Conservation (phyloP, 352 stramenopile species). For the Pythium dissotocum region DNA sequence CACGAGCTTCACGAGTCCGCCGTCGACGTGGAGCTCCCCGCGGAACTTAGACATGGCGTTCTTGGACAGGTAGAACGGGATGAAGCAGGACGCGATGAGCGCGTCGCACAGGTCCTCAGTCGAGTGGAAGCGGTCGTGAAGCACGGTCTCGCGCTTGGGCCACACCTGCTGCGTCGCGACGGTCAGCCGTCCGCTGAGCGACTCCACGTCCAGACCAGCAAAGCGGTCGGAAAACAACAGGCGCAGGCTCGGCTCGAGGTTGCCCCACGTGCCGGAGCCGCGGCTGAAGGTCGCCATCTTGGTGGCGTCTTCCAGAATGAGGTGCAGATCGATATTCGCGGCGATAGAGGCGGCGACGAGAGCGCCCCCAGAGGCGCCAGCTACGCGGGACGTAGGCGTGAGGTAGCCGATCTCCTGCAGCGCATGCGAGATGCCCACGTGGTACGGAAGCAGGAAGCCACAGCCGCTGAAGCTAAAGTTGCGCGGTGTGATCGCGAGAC, state of each 20-base stretch:
- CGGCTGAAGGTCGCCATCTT: constrained; percentile 55
- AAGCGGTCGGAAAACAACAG: constrained; percentile 59
- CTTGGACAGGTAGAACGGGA: constrained; percentile 73
- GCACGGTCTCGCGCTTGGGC: constrained; percentile 50
- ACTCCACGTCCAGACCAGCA: constrained; percentile 37
- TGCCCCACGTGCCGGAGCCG: constrained; percentile 57
- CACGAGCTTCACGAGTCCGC: constrained; percentile 65
- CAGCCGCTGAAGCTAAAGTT: constrained; percentile 83
- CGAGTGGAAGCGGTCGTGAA: constrained; percentile 61
- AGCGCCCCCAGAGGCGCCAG: constrained; percentile 70
- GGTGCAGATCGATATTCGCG: constrained; percentile 43
- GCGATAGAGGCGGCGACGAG: constrained; percentile 68
- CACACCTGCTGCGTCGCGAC: constrained; percentile 75
- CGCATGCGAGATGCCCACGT: constrained; percentile 66
- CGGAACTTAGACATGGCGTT: constrained; percentile 54
- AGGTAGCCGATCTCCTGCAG: constrained; percentile 58
- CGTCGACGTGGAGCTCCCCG: constrained; percentile 70
- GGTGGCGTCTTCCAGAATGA: constrained; percentile 67
- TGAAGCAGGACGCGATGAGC: constrained; percentile 74
- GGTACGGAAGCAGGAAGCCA: constrained; percentile 80
- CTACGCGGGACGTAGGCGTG: constrained; percentile 50
- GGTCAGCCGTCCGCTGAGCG: constrained; percentile 50
- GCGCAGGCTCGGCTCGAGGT: constrained; percentile 63
- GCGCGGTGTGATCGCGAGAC: not conserved
- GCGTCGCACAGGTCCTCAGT: constrained; percentile 58